Evolutionary conservation across 176 grass and related monocot species (phyloP), one percentile per base, ranked within the genome.

Genomic region (Themeda triandra): DNA sequence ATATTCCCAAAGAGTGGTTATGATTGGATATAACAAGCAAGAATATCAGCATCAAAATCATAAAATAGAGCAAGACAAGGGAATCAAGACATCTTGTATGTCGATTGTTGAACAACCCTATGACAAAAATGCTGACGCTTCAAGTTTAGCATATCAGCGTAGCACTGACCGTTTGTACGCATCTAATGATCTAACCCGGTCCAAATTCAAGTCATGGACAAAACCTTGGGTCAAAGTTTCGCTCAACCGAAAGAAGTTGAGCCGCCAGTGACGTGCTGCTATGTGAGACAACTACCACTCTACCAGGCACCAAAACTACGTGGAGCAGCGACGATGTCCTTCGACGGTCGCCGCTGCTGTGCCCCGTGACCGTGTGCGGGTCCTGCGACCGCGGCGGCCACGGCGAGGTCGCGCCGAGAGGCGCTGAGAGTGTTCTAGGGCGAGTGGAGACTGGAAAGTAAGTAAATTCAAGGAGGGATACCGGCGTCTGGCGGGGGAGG

Each of bases 51-150:
- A 71, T 9, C 23, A 49, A 53, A 10, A 69, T 39, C 63, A 71
- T 13, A 12, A 89, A n/a, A 32, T 6, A 79, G 10, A 63, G 40
- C 13, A 81, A 11, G 66, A 81, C 79, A 81, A 70, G 31, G 13
- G 79, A 56, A 37, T 23, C 33, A 36, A 39, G 45, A 32, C 87
- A 42, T 35, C 29, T 51, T 23, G 59, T 46, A 70, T 6, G 70
- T 40, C 28, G 71, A 81, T 85, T 51, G 88, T 72, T 90, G 79
- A 90, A 86, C 88, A 46, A 86, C 83, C 88, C 19, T 86, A 66
- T 44, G 77, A 69, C 49, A 76, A 76, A 87, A 77, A 36, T 18
- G 9, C 39, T 42, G 24, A 85, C 31, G 74, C 19, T 54, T 73
- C 36, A 17, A 35, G 48, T 39, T 73, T 46, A 68, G 42, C 67